phyloP scores from a whole-genome alignment of 805 yeast genomes.

The Kodamaea kaohsiungensis region DNA sequence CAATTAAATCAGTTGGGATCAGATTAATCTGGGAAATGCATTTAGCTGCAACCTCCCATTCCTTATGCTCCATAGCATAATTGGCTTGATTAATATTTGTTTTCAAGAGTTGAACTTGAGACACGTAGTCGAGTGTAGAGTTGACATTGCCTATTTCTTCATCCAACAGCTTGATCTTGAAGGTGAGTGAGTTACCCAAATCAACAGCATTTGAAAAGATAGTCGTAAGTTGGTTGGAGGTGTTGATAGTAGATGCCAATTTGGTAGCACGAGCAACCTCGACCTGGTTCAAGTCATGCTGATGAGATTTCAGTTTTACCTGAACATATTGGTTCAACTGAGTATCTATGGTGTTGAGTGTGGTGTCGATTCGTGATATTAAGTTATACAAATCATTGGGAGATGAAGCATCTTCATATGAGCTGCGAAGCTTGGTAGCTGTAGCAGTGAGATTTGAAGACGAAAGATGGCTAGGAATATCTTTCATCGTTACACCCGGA shows the following conservation, averaged over 20 bases:
- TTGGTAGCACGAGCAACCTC: slow-evolving; percentile 61
- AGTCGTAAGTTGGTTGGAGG: slow-evolving; percentile 55
- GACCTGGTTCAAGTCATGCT: slow-evolving; percentile 43
- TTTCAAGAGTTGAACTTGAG: slow-evolving; percentile 64
- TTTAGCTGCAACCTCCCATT: slow-evolving; percentile 79
- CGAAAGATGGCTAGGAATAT: neutral
- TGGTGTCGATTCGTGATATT: slow-evolving; percentile 27
- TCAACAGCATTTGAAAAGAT: slow-evolving; percentile 62
- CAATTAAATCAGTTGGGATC: slow-evolving; percentile 54
- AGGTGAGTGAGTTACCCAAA: slow-evolving; percentile 66
- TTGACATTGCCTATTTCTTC: slow-evolving; percentile 66
- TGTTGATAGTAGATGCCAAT: slow-evolving; percentile 58
- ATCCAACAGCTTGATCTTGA: slow-evolving; percentile 68
- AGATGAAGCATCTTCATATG: slow-evolving; percentile 11
- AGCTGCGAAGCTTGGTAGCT: neutral
- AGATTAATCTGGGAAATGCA: slow-evolving; percentile 49
- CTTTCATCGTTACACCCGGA: neutral
- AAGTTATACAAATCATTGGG: slow-evolving; percentile 31
- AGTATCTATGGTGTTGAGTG: slow-evolving; percentile 24
- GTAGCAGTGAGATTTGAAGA: neutral
- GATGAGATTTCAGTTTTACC: slow-evolving; percentile 30
- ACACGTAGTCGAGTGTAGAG: slow-evolving; percentile 62
- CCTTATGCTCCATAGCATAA: slow-evolving; percentile 63
- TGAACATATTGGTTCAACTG: slow-evolving; percentile 26
- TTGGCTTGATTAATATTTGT: slow-evolving; percentile 63